A percentile compares a stretch with the other conserved stretches of the same genome.
Evolutionary conservation across 2,329 filamentous ascomycete genomes (phyloP).

Genomic region (Fusarium liriodendri): DNA sequence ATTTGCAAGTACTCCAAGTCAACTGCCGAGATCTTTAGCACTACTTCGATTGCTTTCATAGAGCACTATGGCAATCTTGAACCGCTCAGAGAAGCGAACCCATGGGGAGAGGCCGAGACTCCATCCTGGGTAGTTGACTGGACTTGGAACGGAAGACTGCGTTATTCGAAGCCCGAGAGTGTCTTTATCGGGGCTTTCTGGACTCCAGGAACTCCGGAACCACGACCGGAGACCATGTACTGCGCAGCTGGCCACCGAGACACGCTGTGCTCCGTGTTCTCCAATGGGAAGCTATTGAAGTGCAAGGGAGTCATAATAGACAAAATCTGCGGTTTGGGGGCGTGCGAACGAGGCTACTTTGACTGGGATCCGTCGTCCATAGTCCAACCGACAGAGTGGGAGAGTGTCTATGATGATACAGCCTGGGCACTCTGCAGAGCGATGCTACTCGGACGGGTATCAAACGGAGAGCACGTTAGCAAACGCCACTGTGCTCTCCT

Average conservation of each 20-base stretch:
- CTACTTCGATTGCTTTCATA: slow-evolving; percentile 14
- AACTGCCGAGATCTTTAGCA: slow-evolving; percentile 11
- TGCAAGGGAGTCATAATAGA: slow-evolving; percentile 16
- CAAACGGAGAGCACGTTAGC: slow-evolving; percentile 11
- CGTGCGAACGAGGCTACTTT: slow-evolving; percentile 14
- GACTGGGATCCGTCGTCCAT: slow-evolving; percentile 12
- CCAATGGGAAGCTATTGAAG: background rate
- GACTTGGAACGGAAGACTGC: slow-evolving; percentile 18
- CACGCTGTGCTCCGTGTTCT: background rate
- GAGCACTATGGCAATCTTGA: slow-evolving; percentile 18
- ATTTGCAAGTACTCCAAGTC: slow-evolving; percentile 15
- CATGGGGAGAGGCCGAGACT: slow-evolving; percentile 12
- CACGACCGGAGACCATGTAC: slow-evolving; percentile 13
- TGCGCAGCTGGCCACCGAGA: background rate
- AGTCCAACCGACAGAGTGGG: slow-evolving; percentile 4
- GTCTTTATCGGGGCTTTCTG: slow-evolving; percentile 15
- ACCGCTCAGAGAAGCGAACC: slow-evolving; percentile 21
- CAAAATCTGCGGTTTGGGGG: slow-evolving; percentile 11
- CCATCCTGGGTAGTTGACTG: slow-evolving; percentile 23
- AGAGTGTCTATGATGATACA: slow-evolving; percentile 11
- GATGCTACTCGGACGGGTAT: slow-evolving; percentile 18
- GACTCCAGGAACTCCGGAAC: slow-evolving; percentile 14
- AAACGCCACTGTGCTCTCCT: slow-evolving; percentile 13
- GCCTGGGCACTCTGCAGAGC: slow-evolving; percentile 3
- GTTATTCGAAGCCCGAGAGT: slow-evolving; percentile 18